These are phyloP conservation scores for Grosmannia clavigera DNA, from an alignment of 2,329 filamentous ascomycete species.

Conservation along the genomic window DNA sequence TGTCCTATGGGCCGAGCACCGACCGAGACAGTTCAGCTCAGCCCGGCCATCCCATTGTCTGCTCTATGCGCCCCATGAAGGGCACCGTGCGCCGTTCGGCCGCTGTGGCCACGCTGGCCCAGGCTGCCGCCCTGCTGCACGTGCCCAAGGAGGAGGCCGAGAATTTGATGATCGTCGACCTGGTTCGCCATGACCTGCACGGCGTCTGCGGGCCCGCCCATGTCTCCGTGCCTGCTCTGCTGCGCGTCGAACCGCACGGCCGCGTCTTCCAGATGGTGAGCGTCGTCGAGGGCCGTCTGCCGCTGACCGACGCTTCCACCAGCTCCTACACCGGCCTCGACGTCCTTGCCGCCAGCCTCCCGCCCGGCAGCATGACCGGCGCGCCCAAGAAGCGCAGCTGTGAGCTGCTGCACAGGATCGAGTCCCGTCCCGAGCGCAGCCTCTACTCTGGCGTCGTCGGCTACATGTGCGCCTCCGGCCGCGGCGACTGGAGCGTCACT, in stretches of 20 bases:
- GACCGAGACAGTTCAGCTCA: conserved; percentile 13
- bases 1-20: conserved; percentile 30
- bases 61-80: conserved; percentile 88
- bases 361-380: conserved; percentile 92
- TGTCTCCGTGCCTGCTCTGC: conserved; percentile 64
- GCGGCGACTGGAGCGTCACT: conserved; percentile 81
- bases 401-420: conserved; percentile 62
- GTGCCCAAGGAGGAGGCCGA: conserved; percentile 86
- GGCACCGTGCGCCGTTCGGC: conserved; percentile 77
- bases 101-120: conserved; percentile 50
- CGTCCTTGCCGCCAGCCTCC: conserved; percentile 64
- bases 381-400: conserved; percentile 90
- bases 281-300: conserved; percentile 61
- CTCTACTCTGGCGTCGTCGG: conserved; percentile 84
- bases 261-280: conserved; percentile 88
- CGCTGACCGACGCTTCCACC: conserved; percentile 9
- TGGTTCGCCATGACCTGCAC: conserved; percentile 88
- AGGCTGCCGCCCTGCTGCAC: conserved; percentile 61
- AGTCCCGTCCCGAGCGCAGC: conserved; percentile 50
- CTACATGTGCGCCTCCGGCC: conserved; percentile 76
- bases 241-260: conserved; percentile 82
- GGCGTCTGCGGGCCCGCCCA: conserved; percentile 65
- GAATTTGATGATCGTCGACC: conserved; percentile 95
- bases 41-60: conserved; percentile 21
- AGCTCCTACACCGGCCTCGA: conserved; percentile 47